Base-by-base conservation (phyloP, 192 early-diverging fungal genomes). In the Backusella circina region DNA sequence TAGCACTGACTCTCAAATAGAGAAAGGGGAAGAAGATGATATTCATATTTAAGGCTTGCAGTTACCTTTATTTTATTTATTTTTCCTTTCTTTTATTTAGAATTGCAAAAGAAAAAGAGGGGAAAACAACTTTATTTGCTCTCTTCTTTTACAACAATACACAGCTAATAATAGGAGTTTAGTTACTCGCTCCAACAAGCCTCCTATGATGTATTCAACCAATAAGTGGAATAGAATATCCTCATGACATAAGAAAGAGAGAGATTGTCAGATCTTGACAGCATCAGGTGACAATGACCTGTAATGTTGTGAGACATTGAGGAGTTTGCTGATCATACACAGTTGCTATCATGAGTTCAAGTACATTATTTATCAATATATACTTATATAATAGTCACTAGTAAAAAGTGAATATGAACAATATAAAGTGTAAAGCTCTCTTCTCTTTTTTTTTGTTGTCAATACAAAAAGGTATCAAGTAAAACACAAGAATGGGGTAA, bases 231-330 rank as follows among this genome's bases (percentile, higher is more conserved):
- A n/a, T n/a, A n/a, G n/a, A n/a, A n/a, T n/a, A n/a, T n/a, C n/a
- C n/a, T n/a, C n/a, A n/a, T n/a, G n/a, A n/a, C n/a, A n/a, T n/a
- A 47, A 47, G 7, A 47, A 47, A 18, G n/a, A 18, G 18, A 18
- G 16, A 47, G 96, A 98, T 84, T 86, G 96, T 38, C 97, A 97
- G 82, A 98, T 99, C 70, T 83, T 99, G 72, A 98, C 98, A 0
- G 87, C 89, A 10, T 97, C 95, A 67, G 98, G 98, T 47, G 97
- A 99, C 82, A 99, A n/a, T 98, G 97, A 93, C 92, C 71, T 97
- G 97, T 84, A 18, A 98, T 99, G 93, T 91, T 99, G 38, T 99
- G 98, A 97, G 98, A 99, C 86, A 95, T 99, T 75, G 98, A 94
- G 77, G 96, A 99, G 80, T 99, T 99, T 77, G 96, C 86, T 79